A percentile compares a stretch with the other conserved stretches of the same genome.
Evolutionary conservation across 2,329 filamentous ascomycete species (phyloP).

Genomic region (Mycosphaerella sp.): DNA sequence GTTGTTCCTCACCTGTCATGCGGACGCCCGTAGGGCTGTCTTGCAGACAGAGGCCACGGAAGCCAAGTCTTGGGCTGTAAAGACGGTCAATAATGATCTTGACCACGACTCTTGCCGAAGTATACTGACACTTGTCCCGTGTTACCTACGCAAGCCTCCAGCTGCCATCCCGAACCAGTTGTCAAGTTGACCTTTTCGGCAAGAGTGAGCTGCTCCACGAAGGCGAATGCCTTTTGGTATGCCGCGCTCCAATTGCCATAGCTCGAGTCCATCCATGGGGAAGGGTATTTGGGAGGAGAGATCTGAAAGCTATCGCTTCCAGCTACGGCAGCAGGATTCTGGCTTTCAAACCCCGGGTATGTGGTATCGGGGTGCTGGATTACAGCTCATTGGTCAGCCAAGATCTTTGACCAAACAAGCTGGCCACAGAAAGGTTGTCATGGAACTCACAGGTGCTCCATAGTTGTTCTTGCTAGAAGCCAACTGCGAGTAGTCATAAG

Average conservation of each 20-base stretch:
- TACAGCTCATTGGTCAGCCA: not conserved
- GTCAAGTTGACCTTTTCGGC: conserved; percentile 34
- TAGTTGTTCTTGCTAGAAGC: conserved; percentile 20
- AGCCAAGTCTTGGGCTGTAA: conserved; percentile 30
- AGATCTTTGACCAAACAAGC: too few species aligned
- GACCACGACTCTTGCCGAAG: too few species aligned
- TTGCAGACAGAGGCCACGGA: conserved; percentile 39
- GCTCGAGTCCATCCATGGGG: conserved; percentile 26
- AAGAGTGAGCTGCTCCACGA: conserved; percentile 31
- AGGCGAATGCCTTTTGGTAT: conserved; percentile 28
- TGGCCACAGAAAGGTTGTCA: not conserved
- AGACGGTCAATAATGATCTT: too few species aligned
- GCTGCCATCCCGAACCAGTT: conserved; percentile 43
- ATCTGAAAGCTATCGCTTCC: conserved; percentile 24
- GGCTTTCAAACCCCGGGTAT: conserved; percentile 24
- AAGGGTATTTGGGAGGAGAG: conserved; percentile 27
- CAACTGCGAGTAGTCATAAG: conserved; percentile 19
- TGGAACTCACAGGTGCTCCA: conserved; percentile 16
- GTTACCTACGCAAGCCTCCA: conserved; percentile 34
- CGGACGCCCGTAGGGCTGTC: conserved; percentile 40
- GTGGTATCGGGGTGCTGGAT: conserved; percentile 25
- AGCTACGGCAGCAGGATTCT: conserved; percentile 23
- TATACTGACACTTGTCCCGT: conserved; percentile 27
- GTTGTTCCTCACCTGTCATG: conserved; percentile 18
- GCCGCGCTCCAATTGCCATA: conserved; percentile 42